Conservation (phyloP, 176 grass and related monocot species). For the Raddia guianensis region DNA sequence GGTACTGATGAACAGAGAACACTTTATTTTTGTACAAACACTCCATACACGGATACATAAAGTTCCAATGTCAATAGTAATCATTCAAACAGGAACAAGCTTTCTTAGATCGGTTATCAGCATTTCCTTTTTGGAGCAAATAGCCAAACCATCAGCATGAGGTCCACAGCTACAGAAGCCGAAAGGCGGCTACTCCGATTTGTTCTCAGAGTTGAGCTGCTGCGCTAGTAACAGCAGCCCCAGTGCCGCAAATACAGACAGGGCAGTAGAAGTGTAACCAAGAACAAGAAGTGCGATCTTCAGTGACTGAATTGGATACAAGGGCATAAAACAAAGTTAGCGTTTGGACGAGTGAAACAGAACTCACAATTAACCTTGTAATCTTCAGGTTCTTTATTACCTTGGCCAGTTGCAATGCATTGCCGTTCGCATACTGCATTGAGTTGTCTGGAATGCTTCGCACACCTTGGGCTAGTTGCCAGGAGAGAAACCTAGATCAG, state of each 20-base stretch:
- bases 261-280: conserved; percentile 56
- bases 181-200: conserved; percentile 40
- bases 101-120: background rate
- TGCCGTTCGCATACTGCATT: conserved; percentile 62
- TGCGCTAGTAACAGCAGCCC: conserved; percentile 67
- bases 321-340: conserved; percentile 14
- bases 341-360: background rate
- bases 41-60: background rate
- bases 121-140: background rate
- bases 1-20: background rate
- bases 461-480: conserved; percentile 76
- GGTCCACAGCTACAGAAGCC: background rate
- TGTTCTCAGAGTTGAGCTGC: conserved; percentile 62
- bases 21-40: conserved; percentile 20
- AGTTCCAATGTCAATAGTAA: background rate
- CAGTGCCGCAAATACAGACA: conserved; percentile 50
- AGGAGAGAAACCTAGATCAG: conserved; percentile 66
- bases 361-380: conserved; percentile 1
- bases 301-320: conserved; percentile 61
- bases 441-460: conserved; percentile 62
- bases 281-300: conserved; percentile 66
- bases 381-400: conserved; percentile 34
- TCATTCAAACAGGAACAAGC: background rate
- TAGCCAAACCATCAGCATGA: background rate
- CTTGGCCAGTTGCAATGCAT: conserved; percentile 58